Base-by-base conservation (phyloP, 2,329 filamentous ascomycete species). In the Cercospora sesami region DNA sequence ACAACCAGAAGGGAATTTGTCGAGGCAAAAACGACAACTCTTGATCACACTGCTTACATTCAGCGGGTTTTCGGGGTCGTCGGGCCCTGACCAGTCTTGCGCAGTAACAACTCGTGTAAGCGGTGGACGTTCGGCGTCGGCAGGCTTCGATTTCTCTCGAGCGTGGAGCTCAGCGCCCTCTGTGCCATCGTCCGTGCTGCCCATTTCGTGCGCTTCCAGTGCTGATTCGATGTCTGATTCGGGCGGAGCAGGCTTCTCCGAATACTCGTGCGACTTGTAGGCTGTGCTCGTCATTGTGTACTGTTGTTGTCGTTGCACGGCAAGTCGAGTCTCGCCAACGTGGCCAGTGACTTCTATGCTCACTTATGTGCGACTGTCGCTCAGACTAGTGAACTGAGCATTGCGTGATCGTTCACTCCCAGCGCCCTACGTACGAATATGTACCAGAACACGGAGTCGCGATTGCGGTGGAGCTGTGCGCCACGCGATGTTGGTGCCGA, bases 71-170 rank as follows among this genome's bases (percentile, higher is more conserved):
- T 66, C 72, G 8, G 73, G 72, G 58, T 76, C 73, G 51, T 74
- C 69, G 16, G 73, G 68, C 4, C 74, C 73, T 48, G 63, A 66
- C 73, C 74, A 76, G 64, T 76, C 74, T 63, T 71, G 66, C 18
- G 70, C 73, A 12, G 71, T 71, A 5, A 55, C 66, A 4, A 68
- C 62, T 60, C 55, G 60, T 5, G 48, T 67, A 26, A 62, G 28
- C 30, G 55, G 55, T 18, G 60, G 53, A 30, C 59, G 66, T 18
- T 23, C 45, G 28, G 28, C 53, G 26, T 48, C 31, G 28, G 55
- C 31, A 2, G 55, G n/a, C 30, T 7, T 9, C 18, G 28, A 18
- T 14, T 36, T 31, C 66, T 70, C 53, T 70, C 67, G 30, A 68
- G 33, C 30, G 83, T 64, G 31, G 9, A 61, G 48, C 14, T 60